Evolutionary conservation across 805 yeast species (phyloP).

Genomic region (Saturnispora besseyi): DNA sequence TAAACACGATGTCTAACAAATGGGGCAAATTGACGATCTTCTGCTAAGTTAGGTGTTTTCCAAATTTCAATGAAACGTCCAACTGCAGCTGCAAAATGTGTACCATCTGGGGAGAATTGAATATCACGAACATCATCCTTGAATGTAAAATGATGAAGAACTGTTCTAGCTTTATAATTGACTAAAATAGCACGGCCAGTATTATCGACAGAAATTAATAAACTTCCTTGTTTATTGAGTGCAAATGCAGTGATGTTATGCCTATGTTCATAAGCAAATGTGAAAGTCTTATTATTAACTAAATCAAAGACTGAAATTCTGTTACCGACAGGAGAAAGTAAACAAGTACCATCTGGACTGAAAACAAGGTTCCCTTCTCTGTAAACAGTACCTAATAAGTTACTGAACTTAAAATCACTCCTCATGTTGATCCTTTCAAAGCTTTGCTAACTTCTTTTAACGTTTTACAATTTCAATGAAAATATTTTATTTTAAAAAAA

Average conservation of each 20-base stretch:
- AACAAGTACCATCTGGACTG: constrained; percentile 75
- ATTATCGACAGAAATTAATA: constrained; percentile 73
- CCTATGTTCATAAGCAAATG: constrained; percentile 89
- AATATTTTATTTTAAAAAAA: not conserved
- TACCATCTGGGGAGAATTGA: constrained; percentile 84
- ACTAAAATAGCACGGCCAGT: constrained; percentile 92
- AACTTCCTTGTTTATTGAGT: constrained; percentile 70
- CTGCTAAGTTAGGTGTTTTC: constrained; percentile 75
- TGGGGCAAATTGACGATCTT: constrained; percentile 92
- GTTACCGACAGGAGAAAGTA: constrained; percentile 91
- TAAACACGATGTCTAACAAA: constrained; percentile 83
- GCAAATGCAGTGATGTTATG: constrained; percentile 74
- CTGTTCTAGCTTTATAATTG: constrained; percentile 74
- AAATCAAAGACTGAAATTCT: constrained; percentile 84
- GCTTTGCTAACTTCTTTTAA: not conserved
- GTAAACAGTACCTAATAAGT: constrained; percentile 89
- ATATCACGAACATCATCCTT: constrained; percentile 67
- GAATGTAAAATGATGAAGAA: constrained; percentile 89
- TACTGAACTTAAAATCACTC: constrained; percentile 83
- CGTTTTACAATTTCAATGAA: not conserved
- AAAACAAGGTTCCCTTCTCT: constrained; percentile 84
- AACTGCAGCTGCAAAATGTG: constrained; percentile 74
- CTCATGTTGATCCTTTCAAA: constrained; percentile 40
- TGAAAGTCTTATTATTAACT: constrained; percentile 73
- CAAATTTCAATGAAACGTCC: constrained; percentile 84